Conservation (phyloP, 257 asterid genomes). For the Nemophila menziesii region DNA sequence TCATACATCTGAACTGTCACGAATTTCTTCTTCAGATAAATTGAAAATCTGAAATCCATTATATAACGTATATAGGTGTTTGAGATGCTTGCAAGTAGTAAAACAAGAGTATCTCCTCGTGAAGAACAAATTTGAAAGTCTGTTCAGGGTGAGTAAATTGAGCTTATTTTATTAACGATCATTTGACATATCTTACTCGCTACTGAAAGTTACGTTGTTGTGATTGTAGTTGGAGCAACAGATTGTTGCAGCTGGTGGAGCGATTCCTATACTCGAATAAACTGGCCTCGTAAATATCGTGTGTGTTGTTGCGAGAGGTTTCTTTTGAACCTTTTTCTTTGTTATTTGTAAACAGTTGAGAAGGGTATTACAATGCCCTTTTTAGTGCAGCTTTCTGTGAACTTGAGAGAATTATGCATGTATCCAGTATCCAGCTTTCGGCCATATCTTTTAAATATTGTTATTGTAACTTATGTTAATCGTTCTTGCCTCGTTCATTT, state of each 20-base stretch:
- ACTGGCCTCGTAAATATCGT: neutral
- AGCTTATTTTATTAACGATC: neutral
- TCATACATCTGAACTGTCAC: neutral
- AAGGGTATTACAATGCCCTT: neutral
- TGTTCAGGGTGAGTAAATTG: slow-evolving; percentile 36
- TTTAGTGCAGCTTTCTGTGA: neutral
- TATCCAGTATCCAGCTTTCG: neutral
- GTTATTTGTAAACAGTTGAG: neutral
- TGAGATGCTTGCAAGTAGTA: slow-evolving; percentile 51
- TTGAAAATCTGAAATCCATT: neutral
- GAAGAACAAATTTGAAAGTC: slow-evolving; percentile 52
- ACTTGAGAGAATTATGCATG: neutral
- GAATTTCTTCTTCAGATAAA: neutral
- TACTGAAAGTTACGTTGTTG: slow-evolving; percentile 5
- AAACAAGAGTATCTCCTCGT: slow-evolving; percentile 69
- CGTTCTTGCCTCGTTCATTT: too few relatives aligned
- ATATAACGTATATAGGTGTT: slow-evolving; percentile 34
- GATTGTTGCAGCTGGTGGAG: slow-evolving; percentile 80
- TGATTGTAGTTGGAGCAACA: slow-evolving; percentile 59
- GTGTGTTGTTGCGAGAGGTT: neutral
- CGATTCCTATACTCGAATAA: slow-evolving; percentile 38
- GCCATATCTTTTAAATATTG: neutral
- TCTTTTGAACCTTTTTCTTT: neutral
- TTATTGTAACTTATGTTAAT: too few relatives aligned
- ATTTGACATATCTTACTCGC: neutral